A percentile compares a stretch with the other conserved stretches of the same genome.
Conservation (phyloP, 2,329 filamentous ascomycete species). For the Chalaropsis ovoidea region DNA sequence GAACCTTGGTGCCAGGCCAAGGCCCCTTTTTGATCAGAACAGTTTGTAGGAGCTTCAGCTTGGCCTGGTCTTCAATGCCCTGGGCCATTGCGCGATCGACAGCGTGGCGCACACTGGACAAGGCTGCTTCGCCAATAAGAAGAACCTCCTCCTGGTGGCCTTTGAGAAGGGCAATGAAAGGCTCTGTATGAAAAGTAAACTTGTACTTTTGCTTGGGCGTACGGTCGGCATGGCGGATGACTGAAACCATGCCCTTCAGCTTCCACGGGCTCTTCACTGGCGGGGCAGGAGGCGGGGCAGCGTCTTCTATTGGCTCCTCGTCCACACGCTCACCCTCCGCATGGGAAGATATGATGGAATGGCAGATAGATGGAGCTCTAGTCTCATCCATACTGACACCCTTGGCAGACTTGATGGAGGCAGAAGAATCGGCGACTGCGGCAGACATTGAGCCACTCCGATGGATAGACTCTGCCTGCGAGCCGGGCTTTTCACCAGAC, state of each 20-base stretch:
- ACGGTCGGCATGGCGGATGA: slow-evolving; percentile 90
- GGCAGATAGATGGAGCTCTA: slow-evolving; percentile 35
- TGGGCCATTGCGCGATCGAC: slow-evolving; percentile 70
- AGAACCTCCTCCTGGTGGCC: slow-evolving; percentile 95
- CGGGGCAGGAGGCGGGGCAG: slow-evolving; percentile 41
- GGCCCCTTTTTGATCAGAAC: slow-evolving; percentile 85
- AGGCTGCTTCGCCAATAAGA: slow-evolving; percentile 78
- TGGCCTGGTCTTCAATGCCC: slow-evolving; percentile 72
- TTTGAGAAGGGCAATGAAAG: slow-evolving; percentile 88
- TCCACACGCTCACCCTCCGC: slow-evolving; percentile 27
- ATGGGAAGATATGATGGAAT: slow-evolving; percentile 34
- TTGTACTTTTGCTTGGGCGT: slow-evolving; percentile 99
- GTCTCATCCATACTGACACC: slow-evolving; percentile 15
- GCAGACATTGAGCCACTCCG: slow-evolving; percentile 8
- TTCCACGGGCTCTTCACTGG: slow-evolving; percentile 94
- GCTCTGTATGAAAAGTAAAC: slow-evolving; percentile 94
- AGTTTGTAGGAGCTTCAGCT: slow-evolving; percentile 75
- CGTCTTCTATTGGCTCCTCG: slow-evolving; percentile 4
- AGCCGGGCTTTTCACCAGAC: neutral
- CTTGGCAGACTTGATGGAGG: slow-evolving; percentile 20
- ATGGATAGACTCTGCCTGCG: slow-evolving; percentile 14
- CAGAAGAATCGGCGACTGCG: slow-evolving; percentile 16
- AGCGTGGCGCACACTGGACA: slow-evolving; percentile 80
- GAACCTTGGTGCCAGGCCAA: slow-evolving; percentile 93
- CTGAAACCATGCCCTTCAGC: slow-evolving; percentile 91